Evolutionary conservation across 495 filamentous ascomycete genomes (phyloP), one percentile per base, ranked within the genome.

Genomic region (Hyaloscypha variabilis): DNA sequence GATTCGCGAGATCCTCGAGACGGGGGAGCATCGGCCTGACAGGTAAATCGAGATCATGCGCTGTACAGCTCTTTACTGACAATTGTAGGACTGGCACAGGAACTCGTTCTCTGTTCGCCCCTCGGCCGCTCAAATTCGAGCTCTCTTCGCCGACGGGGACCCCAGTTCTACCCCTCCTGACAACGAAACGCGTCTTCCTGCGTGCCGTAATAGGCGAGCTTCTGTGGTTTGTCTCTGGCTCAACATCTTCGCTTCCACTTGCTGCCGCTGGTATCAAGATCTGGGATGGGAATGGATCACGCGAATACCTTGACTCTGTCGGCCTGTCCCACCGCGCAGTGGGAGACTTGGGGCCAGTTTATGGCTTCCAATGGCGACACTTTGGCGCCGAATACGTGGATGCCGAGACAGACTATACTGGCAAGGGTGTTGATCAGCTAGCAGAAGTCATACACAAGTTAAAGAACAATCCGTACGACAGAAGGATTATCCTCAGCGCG

Each of bases 361-460:
- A 99, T 74, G 95, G 95, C 5, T 99, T 99, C 81, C 95, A 99
- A 76, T 99, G 95, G 95, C 91, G 96, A 24, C 95, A 98, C 74
- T 99, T 99, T 71, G 95, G 95, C 31, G 95, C 95, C 10, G 84
- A 90, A 63, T 98, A 99, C 73, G 77, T 85, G 14, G 91, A 96
- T 71, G 83, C 87, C 13, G 76, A 89, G 57, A 84, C 90, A 0
- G 92, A 98, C 73, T 99, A 99, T 77, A 85, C 85, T 0, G 92
- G 92, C 1, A 81, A 97, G 73, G 95, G 95, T 14, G 90, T 96
- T 6, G 95, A 98, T 73, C 95, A 99, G 78, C 81, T 99, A 25
- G 89, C 90, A 21, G 89, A 93, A 51, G 88, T 97, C 36, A 85
- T 99, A 28, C 76, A 91, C 63, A 96, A 94, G 77, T 79, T 98